A percentile compares a stretch with the other conserved stretches of the same genome.
Evolutionary conservation across 2,329 filamentous ascomycete species (phyloP).

Genomic region (Beauveria sp.): DNA sequence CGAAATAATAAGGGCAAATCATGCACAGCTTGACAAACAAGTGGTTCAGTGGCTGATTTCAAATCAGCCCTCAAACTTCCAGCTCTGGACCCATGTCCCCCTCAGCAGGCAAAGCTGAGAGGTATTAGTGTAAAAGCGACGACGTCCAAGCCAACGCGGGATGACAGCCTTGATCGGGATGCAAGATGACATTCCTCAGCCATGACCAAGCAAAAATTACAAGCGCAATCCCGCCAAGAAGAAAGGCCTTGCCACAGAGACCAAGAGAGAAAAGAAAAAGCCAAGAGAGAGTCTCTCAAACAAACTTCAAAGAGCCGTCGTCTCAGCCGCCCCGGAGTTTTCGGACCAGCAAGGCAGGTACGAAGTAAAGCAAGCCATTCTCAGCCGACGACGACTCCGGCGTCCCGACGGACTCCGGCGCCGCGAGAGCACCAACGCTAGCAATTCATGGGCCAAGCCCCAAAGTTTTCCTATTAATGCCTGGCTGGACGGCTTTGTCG

Average conservation of each 20-base stretch:
- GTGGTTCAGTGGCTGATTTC: neutral
- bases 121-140: neutral
- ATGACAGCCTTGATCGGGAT: neutral
- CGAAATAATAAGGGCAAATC: neutral
- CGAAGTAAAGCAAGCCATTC: neutral
- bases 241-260: neutral
- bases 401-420: slow-evolving; percentile 1
- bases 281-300: too few species aligned
- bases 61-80: neutral
- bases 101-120: too few species aligned
- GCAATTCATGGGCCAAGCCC: neutral
- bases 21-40: neutral
- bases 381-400: neutral
- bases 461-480: neutral
- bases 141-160: neutral
- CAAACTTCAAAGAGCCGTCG: too few species aligned
- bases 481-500: neutral
- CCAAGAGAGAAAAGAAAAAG: too few species aligned
- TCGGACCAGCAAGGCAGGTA: neutral
- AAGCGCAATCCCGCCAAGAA: neutral
- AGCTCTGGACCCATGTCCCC: neutral
- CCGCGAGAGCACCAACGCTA: neutral
- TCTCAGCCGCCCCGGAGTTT: slow-evolving; percentile 5
- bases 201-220: neutral
- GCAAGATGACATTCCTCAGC: neutral